Percentiles rank a stretch among this genome's conserved stretches.
These are phyloP conservation scores for Rhizopogon vesiculosus DNA, from an alignment of 768 basidiomycete species.

Conservation along the genomic window DNA sequence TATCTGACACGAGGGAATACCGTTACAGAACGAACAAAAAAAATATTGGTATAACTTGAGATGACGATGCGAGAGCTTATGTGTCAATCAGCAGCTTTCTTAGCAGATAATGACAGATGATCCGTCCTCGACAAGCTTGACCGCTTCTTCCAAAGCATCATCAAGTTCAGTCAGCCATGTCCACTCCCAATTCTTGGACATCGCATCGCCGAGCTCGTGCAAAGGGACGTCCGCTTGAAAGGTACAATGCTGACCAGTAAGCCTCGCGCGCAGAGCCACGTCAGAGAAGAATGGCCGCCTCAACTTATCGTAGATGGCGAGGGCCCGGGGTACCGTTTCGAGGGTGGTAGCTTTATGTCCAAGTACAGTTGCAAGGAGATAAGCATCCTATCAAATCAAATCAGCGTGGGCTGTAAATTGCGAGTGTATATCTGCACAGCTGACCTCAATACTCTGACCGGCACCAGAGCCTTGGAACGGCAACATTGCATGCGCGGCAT, in stretches of 20 bases:
- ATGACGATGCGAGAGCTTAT: background rate
- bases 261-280: conserved; percentile 23
- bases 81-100: no score
- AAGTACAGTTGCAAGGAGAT: conserved; percentile 20
- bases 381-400: conserved; percentile 27
- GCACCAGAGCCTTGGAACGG: conserved; percentile 43
- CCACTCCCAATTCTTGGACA: conserved; percentile 60
- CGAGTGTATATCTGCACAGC: background rate
- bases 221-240: conserved; percentile 26
- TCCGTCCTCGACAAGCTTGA: conserved; percentile 7
- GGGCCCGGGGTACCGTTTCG: conserved; percentile 35
- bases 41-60: background rate
- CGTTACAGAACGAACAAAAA: background rate
- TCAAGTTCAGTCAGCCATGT: conserved; percentile 23
- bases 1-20: background rate
- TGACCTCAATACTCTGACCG: conserved; percentile 39
- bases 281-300: conserved; percentile 41
- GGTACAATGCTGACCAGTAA: conserved; percentile 10
- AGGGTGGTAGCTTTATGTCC: conserved; percentile 15
- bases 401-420: background rate
- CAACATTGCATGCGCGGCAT: conserved; percentile 40
- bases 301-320: conserved; percentile 45
- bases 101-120: background rate
- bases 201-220: conserved; percentile 31
- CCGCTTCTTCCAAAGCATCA: conserved; percentile 13